These are phyloP conservation scores for Fusarium pilosicola DNA, from an alignment of 2,329 filamentous ascomycete genomes.

Conservation along the genomic window DNA sequence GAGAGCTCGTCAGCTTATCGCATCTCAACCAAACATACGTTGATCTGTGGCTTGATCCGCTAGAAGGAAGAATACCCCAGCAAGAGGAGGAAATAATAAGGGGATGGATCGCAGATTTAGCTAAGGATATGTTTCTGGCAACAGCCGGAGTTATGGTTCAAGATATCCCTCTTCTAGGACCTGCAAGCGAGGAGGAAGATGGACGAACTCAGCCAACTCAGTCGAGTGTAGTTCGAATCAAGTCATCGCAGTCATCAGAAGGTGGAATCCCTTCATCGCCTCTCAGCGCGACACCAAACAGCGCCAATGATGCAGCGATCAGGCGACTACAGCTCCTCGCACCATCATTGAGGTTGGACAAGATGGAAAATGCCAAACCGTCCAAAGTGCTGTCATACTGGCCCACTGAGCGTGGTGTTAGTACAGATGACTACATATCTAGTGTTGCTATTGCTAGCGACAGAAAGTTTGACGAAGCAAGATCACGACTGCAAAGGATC, in stretches of 20 bases:
- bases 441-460: constrained; percentile 51
- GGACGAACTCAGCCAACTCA: constrained; percentile 19
- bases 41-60: constrained; percentile 47
- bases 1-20: constrained; percentile 41
- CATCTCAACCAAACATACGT: constrained; percentile 45
- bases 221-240: constrained; percentile 29
- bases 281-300: constrained; percentile 12
- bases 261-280: constrained; percentile 39
- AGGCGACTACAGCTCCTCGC: constrained; percentile 50
- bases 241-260: constrained; percentile 41
- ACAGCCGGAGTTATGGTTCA: constrained; percentile 51
- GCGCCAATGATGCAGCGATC: constrained; percentile 44
- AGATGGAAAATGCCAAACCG: constrained; percentile 42
- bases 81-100: constrained; percentile 39
- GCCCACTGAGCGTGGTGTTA: constrained; percentile 52
- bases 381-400: constrained; percentile 51
- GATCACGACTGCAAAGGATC: constrained; percentile 47
- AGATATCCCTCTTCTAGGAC: constrained; percentile 45
- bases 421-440: constrained; percentile 51
- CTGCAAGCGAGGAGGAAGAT: constrained; percentile 10
- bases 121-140: constrained; percentile 49
- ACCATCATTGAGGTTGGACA: constrained; percentile 43
- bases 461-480: constrained; percentile 49
- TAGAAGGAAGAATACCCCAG: constrained; percentile 37
- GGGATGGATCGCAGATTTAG: constrained; percentile 47